Evolutionary conservation across 768 basidiomycete genomes (phyloP), one percentile per base, ranked within the genome.

Genomic region (Artomyces pyxidatus): DNA sequence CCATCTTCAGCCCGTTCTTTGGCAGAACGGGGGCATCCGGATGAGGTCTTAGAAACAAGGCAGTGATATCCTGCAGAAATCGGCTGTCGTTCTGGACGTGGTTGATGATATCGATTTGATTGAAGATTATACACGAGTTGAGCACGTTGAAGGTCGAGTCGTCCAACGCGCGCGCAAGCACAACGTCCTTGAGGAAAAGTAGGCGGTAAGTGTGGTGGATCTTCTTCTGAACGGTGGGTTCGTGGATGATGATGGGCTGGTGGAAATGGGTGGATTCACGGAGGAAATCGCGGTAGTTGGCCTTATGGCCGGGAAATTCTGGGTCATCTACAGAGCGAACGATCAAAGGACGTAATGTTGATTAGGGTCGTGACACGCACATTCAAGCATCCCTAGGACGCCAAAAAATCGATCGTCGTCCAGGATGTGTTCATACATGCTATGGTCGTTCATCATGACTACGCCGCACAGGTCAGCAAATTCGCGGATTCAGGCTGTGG

Each of bases 171-270:
- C 96, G 85, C 0, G 93, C 91, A 42, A 99, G 86, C 37, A 99
- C 91, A 50, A 99, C 95, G 63, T 99, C 96, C 65, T 97, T 98
- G 60, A 99, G 84, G 68, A 92, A 98, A 61, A 92, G 91, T 6
- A 99, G 77, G 17, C 96, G 89, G 65, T 97, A 97, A 3, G 93
- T 97, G 62, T 96, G 92, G 66, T 97, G 95, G 23, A 98, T 86
- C 68, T 97, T 97, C 49, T 77, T 77, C 59, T 86, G 83, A 39
- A 96, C 84, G 38, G 64, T 56, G 17, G 74, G 66, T 58, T 95
- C 90, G 37, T 77, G 77, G 61, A 98, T 86, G 26, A 79, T 75
- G 55, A 98, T 83, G 39, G 94, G 92, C 66, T 95, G 83, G 59
- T 89, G 87, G 68, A 90, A 97, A 48, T 77, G 81, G n/a, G 88